Evolutionary conservation across 345 rosid species (phyloP).

Genomic region (Eucalyptus globulus): DNA sequence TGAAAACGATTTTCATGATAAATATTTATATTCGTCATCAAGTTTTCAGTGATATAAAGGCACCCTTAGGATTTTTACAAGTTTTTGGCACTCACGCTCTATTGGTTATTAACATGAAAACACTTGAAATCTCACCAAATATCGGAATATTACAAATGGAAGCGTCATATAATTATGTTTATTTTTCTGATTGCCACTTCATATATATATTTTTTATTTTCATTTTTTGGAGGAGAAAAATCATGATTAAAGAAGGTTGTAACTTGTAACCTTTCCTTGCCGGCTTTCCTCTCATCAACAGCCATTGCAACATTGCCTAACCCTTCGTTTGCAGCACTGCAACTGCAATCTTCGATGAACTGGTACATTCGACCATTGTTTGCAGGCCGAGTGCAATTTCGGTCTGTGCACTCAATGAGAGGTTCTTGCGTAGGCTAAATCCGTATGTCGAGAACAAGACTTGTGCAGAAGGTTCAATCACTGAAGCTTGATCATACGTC

Average conservation of each 20-base stretch:
- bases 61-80: not conserved
- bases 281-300: not conserved
- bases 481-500: not conserved
- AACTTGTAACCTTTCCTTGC: not conserved
- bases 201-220: not conserved
- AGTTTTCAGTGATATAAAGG: no score
- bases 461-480: no score
- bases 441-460: no score
- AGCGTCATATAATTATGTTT: not conserved
- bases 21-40: rapidly evolving
- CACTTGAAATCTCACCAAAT: not conserved
- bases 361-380: not conserved
- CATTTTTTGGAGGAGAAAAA: not conserved
- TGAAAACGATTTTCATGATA: not conserved
- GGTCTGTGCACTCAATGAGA: not conserved
- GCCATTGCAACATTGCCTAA: not conserved
- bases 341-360: not conserved
- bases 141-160: not conserved
- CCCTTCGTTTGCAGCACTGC: not conserved
- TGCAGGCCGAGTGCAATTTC: not conserved
- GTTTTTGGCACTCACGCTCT: not conserved
- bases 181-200: not conserved
- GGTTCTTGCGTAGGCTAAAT: not conserved
- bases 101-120: not conserved
- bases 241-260: not conserved